Evolutionary conservation across 371 early-diverging fungal genomes (phyloP), one percentile per base, ranked within the genome.

Genomic region (Gilbertella persicaria): DNA sequence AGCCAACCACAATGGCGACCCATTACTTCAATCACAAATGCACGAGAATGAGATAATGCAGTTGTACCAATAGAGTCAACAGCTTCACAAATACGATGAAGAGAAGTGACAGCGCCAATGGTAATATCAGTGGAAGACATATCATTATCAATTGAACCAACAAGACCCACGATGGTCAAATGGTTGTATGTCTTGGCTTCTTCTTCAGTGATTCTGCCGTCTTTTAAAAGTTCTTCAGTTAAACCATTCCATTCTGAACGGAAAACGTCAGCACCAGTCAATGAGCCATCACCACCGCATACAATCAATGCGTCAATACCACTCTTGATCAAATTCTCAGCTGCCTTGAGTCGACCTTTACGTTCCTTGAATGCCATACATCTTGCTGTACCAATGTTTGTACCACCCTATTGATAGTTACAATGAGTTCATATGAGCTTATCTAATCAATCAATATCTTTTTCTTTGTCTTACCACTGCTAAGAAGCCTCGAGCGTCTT

Each of bases 1-100:
- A 99, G 76, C 99, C 99, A 99, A 21, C 99, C 99, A 69, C 99
- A 99, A 66, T 97, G 93, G 40, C 99, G 88, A 7, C 99, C 99
- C 99, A 99, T 99, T 10, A 98, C 99, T 69, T 99, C 99, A 30
- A 99, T 86, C 0, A 99, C 97, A 74, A 99, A 99, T 0, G 97
- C 97, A 46, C 99, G 90, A 38, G 92, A 89, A 71, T 99, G 99
- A 42, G 97, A 97, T 23, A 86, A 74, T 24, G 99, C 99, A 2
- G 99, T 99, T 29, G 94, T 91, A 29, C 89, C 83, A 41, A 99
- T 86, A 3, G 93, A 88, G 65, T 99, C 99, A 3, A 99, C 89
- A 28, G 90, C 75, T 71, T 99, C 99, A 68, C 99, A 95, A 55
- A 99, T 97, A 47, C 99, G 87, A 67, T 97, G 96, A 44, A 99